A percentile compares a stretch with the other conserved stretches of the same genome.
Conservation (phyloP, 345 rosid genomes). For the Citrus maxima region DNA sequence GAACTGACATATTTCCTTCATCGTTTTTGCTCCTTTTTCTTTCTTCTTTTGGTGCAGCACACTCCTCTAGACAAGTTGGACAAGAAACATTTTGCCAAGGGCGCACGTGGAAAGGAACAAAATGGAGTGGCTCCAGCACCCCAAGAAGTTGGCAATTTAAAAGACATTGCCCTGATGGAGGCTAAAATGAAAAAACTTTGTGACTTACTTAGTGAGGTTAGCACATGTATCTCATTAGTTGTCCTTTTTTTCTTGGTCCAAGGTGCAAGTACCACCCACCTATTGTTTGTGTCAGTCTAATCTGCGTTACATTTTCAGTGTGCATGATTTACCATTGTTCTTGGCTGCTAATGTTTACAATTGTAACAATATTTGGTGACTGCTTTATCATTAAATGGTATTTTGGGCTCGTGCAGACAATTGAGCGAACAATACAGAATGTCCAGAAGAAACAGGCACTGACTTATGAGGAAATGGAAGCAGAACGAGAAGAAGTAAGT, state of each 20-base stretch:
- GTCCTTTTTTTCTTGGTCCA: not conserved
- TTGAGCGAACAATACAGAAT: slow-evolving; percentile 72
- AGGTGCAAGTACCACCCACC: not conserved
- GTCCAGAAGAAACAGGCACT: slow-evolving; percentile 90
- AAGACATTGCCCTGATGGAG: slow-evolving; percentile 74
- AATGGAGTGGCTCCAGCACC: slow-evolving; percentile 46
- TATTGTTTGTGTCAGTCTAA: not conserved
- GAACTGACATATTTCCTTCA: not conserved
- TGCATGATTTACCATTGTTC: not conserved
- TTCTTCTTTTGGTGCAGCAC: slow-evolving; percentile 40
- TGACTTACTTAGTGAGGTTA: slow-evolving; percentile 70
- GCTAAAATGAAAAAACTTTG: slow-evolving; percentile 71
- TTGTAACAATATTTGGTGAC: not conserved
- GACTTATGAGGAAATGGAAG: slow-evolving; percentile 96
- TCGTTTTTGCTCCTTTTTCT: not conserved
- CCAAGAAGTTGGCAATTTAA: slow-evolving; percentile 43
- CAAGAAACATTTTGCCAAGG: slow-evolving; percentile 87
- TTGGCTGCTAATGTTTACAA: not conserved
- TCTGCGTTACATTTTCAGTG: slow-evolving; percentile 1
- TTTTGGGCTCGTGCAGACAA: slow-evolving; percentile 43
- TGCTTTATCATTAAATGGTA: not conserved
- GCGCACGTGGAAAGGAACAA: slow-evolving; percentile 44
- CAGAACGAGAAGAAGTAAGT: slow-evolving; percentile 85
- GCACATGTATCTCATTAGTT: slow-evolving; percentile 15
- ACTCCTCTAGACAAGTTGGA: slow-evolving; percentile 79